Evolutionary conservation across 495 filamentous ascomycete genomes (phyloP).

Genomic region (Cenococcum geophilum): DNA sequence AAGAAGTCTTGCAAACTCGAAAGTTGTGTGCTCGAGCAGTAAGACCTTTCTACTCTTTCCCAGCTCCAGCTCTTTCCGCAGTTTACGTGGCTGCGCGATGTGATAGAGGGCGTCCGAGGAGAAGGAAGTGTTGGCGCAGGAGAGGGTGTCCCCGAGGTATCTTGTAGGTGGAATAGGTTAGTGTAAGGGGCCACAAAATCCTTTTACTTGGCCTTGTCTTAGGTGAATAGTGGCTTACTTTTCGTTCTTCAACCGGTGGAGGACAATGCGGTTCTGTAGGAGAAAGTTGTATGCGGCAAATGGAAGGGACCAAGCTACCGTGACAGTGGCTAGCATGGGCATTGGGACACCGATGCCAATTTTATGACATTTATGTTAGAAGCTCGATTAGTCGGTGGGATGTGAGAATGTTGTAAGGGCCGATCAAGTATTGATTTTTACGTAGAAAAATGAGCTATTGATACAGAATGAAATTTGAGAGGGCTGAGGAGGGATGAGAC

Average conservation of each 20-base stretch:
- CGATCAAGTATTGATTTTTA: no score
- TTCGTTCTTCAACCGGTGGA: slow-evolving; percentile 36
- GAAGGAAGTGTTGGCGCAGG: background rate
- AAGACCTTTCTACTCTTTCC: no score
- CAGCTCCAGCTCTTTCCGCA: no score
- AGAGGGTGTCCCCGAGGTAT: slow-evolving; percentile 16
- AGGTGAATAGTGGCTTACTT: slow-evolving; percentile 16
- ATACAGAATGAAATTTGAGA: no score
- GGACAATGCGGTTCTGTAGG: slow-evolving; percentile 41
- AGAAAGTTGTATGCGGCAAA: slow-evolving; percentile 44
- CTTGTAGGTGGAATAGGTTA: background rate
- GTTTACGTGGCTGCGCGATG: slow-evolving; percentile 39
- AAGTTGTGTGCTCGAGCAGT: no score
- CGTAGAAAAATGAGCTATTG: no score
- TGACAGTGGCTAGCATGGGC: slow-evolving; percentile 31
- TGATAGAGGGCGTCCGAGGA: slow-evolving; percentile 30
- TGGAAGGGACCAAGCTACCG: slow-evolving; percentile 43
- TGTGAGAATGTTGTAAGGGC: no score
- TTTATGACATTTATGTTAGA: slow-evolving; percentile 6
- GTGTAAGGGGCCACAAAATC: background rate
- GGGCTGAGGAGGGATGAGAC: no score
- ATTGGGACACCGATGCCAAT: slow-evolving; percentile 22
- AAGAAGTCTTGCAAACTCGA: no score
- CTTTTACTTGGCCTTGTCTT: no score
- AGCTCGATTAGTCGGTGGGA: background rate